Base-by-base conservation (phyloP, 2,329 filamentous ascomycete genomes). In the Epichloe bromicola region DNA sequence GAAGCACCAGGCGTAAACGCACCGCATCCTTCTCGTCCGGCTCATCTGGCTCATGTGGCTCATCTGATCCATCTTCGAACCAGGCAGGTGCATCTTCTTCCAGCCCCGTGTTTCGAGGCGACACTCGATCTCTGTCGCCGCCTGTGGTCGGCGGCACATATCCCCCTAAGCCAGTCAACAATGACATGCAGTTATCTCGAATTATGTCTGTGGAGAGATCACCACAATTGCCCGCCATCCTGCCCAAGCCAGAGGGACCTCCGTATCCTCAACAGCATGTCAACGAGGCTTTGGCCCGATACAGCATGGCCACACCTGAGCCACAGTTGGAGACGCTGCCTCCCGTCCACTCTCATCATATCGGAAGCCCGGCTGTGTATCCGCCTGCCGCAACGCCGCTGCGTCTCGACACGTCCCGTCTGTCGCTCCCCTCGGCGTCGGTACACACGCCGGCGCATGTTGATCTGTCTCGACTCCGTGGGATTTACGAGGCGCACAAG, bases 1-100 rank as follows among this genome's bases (percentile, higher is more conserved):
- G 86, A 53, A 87, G 79, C 71, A 87, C 86, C 70, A 83, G 86
- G 60, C 84, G 86, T 65, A 88, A 87, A 74, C 80, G 86, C 53
- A 83, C 81, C 53, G 78, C 79, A 26, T 90, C 86, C 15, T 75
- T 83, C 53, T 84, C 82, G 3, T 83, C 82, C 2, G 76, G 75
- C 38, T 81, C 79, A 15, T 70, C 67, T 15, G 71, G 83, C 54
- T 83, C 82, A 2, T 83, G 82, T 1, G 76, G 75, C 37, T 81
- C 79, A n/a, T 70, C 67, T 15, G 71, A 71, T 45, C 70, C 74
- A 61, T 77, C 79, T 15, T 74, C 79, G 7, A 63, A 74, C 56
- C 65, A 76, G 60, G 64, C 69, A 14, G 63, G 70, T 36, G 68
- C 71, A 47, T 65, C 73, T 40, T 65, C 73, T 41, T 72, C 73